Conservation (phyloP, 495 filamentous ascomycete genomes). For the Penicillium dipodomyicola region DNA sequence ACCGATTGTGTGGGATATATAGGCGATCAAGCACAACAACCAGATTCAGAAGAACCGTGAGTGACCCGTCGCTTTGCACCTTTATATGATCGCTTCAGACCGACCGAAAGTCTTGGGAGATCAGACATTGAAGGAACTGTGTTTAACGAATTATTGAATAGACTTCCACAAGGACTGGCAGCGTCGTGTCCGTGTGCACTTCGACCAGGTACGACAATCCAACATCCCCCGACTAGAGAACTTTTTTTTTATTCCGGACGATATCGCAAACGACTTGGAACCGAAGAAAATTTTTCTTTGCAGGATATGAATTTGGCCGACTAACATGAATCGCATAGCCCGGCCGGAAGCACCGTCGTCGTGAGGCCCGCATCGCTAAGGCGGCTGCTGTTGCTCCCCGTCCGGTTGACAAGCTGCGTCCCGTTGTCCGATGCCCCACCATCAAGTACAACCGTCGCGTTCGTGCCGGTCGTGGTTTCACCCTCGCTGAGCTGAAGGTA, state of each 20-base stretch:
- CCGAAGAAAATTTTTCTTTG: conserved; percentile 17
- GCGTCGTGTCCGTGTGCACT: conserved; percentile 94
- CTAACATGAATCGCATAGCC: conserved; percentile 59
- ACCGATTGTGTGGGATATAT: conserved; percentile 35
- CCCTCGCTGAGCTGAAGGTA: conserved; percentile 96
- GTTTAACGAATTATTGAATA: conserved; percentile 43
- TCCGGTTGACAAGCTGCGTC: conserved; percentile 94
- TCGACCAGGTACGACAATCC: conserved; percentile 83
- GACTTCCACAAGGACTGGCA: conserved; percentile 99
- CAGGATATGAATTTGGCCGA: conserved; percentile 20
- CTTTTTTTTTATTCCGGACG: conserved; percentile 22
- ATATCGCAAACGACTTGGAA: conserved; percentile 20
- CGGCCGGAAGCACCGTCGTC: conserved; percentile 87
- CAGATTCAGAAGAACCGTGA: conserved; percentile 96
- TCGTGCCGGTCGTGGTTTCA: conserved; percentile 94
- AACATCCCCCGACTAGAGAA: conserved; percentile 17
- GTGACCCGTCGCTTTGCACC: conserved; percentile 34
- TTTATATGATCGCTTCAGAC: conserved; percentile 7
- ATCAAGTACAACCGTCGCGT: conserved; percentile 99
- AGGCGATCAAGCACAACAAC: conserved; percentile 99
- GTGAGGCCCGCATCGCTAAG: conserved; percentile 86
- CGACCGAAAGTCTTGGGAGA: conserved; percentile 2
- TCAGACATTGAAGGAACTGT: conserved; percentile 23
- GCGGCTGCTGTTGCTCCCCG: conserved; percentile 91
- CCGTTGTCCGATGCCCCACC: conserved; percentile 89